Conservation (phyloP, 257 asterid genomes). For the Cruciata laevipes region DNA sequence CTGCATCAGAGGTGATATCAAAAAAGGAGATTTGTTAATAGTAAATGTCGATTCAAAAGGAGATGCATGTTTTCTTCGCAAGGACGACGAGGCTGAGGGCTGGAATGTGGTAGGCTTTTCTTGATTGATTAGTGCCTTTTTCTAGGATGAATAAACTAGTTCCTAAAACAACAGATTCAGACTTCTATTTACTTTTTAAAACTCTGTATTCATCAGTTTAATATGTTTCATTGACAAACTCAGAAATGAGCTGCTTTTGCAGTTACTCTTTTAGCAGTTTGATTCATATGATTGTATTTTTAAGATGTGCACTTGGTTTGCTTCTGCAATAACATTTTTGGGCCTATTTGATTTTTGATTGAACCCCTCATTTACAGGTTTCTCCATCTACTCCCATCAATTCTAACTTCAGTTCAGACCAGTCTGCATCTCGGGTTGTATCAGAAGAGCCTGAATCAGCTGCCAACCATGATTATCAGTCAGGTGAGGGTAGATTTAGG, state of each 20-base stretch:
- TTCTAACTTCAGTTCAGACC: slow-evolving; percentile 38
- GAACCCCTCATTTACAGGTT: slow-evolving; percentile 40
- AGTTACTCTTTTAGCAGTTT: neutral
- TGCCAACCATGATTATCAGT: slow-evolving; percentile 21
- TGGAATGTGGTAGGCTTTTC: neutral
- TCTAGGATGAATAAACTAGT: neutral
- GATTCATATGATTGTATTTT: neutral
- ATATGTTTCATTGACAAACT: neutral
- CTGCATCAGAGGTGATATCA: slow-evolving; percentile 56
- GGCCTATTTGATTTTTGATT: slow-evolving; percentile 5
- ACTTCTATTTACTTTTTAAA: no score
- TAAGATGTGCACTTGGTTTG: neutral
- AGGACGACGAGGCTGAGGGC: neutral
- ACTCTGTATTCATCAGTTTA: neutral
- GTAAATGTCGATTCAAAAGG: slow-evolving; percentile 63
- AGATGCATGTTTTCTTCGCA: neutral
- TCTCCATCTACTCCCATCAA: slow-evolving; percentile 51
- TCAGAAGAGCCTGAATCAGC: slow-evolving; percentile 41
- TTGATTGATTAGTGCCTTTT: neutral
- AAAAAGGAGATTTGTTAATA: slow-evolving; percentile 61
- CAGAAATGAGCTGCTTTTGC: neutral
- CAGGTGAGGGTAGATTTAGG: slow-evolving; percentile 24
- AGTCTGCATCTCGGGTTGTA: slow-evolving; percentile 28
- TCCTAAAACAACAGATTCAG: neutral
- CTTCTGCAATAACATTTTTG: slow-evolving; percentile 6